Evolutionary conservation across 2,329 filamentous ascomycete genomes (phyloP).

Genomic region (Endoconidiophora laricicola): DNA sequence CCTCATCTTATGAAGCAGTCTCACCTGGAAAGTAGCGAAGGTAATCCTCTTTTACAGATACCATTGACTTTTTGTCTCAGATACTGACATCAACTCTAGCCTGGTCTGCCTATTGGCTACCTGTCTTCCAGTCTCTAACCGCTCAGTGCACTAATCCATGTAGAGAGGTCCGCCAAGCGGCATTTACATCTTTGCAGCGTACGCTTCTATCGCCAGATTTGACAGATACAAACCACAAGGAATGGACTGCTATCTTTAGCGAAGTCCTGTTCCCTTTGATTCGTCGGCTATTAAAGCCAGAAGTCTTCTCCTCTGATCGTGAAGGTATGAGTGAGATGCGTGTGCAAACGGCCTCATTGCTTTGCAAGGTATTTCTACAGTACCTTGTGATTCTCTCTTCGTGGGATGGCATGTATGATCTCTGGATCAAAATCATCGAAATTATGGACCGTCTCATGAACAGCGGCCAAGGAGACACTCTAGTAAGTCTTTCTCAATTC

Average conservation of each 20-base stretch:
- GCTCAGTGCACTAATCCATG: constrained; percentile 89
- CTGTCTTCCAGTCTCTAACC: constrained; percentile 77
- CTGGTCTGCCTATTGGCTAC: constrained; percentile 96
- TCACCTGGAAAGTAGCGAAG: constrained; percentile 73
- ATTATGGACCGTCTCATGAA: constrained; percentile 96
- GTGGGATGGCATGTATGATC: constrained; percentile 75
- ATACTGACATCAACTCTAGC: constrained; percentile 33
- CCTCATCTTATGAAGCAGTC: constrained; percentile 82
- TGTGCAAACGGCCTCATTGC: constrained; percentile 73
- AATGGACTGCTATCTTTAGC: constrained; percentile 90
- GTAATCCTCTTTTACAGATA: constrained; percentile 23
- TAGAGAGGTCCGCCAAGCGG: constrained; percentile 77
- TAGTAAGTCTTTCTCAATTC: constrained; percentile 38
- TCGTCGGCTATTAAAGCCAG: constrained; percentile 71
- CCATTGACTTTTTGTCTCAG: neutral
- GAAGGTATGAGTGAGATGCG: constrained; percentile 90
- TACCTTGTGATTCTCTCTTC: constrained; percentile 73
- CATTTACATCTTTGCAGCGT: constrained; percentile 71
- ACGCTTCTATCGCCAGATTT: constrained; percentile 73
- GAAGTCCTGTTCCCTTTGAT: constrained; percentile 91
- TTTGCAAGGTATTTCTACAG: constrained; percentile 91
- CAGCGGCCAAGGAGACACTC: constrained; percentile 75
- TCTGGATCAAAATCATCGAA: constrained; percentile 84
- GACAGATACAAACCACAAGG: constrained; percentile 65
- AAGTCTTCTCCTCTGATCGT: constrained; percentile 82